A percentile compares a stretch with the other conserved stretches of the same genome.
These are phyloP conservation scores for Sporothrix mexicana DNA, from an alignment of 2,329 filamentous ascomycete species.

Conservation along the genomic window DNA sequence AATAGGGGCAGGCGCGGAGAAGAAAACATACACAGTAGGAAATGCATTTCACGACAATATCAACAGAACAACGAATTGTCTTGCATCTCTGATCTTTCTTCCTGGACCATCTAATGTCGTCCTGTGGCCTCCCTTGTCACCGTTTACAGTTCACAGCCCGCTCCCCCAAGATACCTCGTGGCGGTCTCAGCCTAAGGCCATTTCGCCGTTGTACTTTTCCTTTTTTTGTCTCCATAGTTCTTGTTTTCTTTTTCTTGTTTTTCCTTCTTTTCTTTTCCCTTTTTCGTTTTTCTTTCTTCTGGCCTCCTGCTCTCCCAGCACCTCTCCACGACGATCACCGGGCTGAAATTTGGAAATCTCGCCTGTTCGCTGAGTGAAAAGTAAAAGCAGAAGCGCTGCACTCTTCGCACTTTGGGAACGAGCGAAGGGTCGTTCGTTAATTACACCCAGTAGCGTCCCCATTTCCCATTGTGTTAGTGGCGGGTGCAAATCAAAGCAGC, in stretches of 20 bases:
- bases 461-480: slow-evolving; percentile 28
- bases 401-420: too few species aligned
- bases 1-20: slow-evolving; percentile 12
- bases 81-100: neutral
- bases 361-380: neutral
- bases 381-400: neutral
- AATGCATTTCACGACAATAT: slow-evolving; percentile 3
- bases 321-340: slow-evolving; percentile 8
- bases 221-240: neutral
- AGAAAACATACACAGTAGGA: neutral
- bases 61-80: neutral
- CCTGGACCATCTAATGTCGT: neutral
- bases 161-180: neutral
- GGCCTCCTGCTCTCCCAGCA: neutral
- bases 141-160: neutral
- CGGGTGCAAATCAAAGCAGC: slow-evolving; percentile 30
- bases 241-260: neutral
- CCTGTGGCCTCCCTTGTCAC: neutral
- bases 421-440: neutral
- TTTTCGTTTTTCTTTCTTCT: neutral
- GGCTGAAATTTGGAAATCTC: neutral
- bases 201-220: neutral
- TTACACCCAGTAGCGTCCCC: slow-evolving; percentile 26
- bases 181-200: neutral
- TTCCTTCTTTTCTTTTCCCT: neutral